Percentiles rank a stretch among this genome's conserved stretches.
These are phyloP conservation scores for Candida bentonensis DNA, from an alignment of 805 yeast genomes.

Conservation along the genomic window DNA sequence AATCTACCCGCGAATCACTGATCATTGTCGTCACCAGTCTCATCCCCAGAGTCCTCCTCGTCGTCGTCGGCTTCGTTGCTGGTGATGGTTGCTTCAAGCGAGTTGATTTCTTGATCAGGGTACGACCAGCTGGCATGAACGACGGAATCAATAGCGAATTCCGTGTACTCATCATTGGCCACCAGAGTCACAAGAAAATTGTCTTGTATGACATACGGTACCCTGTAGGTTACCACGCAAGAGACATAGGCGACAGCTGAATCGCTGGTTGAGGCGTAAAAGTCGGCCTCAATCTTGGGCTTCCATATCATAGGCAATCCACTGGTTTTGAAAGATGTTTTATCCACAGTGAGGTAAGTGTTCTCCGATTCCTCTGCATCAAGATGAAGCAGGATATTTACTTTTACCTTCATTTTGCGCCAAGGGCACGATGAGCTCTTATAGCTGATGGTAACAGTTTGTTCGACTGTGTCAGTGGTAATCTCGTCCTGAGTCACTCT, in stretches of 20 bases:
- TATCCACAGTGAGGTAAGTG: neutral
- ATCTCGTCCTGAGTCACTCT: too few species aligned
- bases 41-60: neutral
- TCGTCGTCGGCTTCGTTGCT: neutral
- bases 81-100: neutral
- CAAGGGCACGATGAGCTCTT: neutral
- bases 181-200: neutral
- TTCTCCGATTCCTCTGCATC: too few species aligned
- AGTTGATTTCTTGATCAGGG: neutral
- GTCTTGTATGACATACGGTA: neutral
- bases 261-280: neutral
- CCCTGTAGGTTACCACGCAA: neutral
- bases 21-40: neutral
- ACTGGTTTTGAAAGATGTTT: neutral
- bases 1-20: too few species aligned
- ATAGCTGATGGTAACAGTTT: neutral
- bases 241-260: neutral
- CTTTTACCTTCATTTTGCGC: neutral
- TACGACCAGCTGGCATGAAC: neutral
- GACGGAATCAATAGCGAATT: neutral
- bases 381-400: too few species aligned
- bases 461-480: neutral
- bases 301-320: neutral
- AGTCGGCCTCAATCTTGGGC: neutral
- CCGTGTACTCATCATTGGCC: neutral